phyloP scores from a whole-genome alignment of 257 asterid genomes.

The Paraleonurus japonicus region DNA sequence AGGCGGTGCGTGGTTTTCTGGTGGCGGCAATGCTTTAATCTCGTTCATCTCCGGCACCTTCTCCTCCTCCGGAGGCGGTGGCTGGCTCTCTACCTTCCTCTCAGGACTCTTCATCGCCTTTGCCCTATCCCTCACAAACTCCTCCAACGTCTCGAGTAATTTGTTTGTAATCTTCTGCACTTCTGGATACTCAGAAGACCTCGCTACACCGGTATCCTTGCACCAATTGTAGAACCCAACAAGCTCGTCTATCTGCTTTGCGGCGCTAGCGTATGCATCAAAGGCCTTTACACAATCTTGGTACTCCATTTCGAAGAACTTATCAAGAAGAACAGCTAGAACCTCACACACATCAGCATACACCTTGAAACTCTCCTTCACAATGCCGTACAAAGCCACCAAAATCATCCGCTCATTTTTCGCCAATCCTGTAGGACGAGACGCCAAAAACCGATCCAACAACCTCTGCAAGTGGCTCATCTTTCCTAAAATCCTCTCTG shows the following conservation, averaged over 20 bases:
- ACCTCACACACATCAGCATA: constrained; percentile 80
- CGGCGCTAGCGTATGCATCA: constrained; percentile 66
- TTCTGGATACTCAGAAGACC: constrained; percentile 74
- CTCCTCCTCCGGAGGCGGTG: constrained; percentile 46
- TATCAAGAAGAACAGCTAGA: constrained; percentile 68
- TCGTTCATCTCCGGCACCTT: constrained; percentile 58
- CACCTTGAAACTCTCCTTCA: constrained; percentile 70
- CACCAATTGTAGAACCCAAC: constrained; percentile 71
- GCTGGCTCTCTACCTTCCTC: constrained; percentile 47
- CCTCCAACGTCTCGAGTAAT: constrained; percentile 76
- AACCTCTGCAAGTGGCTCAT: constrained; percentile 83
- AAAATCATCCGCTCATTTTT: constrained; percentile 73
- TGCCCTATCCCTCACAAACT: constrained; percentile 81
- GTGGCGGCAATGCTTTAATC: constrained; percentile 77
- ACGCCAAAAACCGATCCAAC: constrained; percentile 65
- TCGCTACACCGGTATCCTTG: constrained; percentile 69
- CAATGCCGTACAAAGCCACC: constrained; percentile 65
- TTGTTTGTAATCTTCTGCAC: constrained; percentile 77
- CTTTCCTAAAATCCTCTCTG: constrained; percentile 67
- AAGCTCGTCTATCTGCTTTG: constrained; percentile 80
- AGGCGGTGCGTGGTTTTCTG: constrained; percentile 58
- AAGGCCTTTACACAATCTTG: constrained; percentile 77
- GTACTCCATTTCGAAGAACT: constrained; percentile 76
- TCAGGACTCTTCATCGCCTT: constrained; percentile 70
- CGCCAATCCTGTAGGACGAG: constrained; percentile 71